Base-by-base conservation (phyloP, 1,284 basidiomycete species). In the Ceratobasidium sp. region DNA sequence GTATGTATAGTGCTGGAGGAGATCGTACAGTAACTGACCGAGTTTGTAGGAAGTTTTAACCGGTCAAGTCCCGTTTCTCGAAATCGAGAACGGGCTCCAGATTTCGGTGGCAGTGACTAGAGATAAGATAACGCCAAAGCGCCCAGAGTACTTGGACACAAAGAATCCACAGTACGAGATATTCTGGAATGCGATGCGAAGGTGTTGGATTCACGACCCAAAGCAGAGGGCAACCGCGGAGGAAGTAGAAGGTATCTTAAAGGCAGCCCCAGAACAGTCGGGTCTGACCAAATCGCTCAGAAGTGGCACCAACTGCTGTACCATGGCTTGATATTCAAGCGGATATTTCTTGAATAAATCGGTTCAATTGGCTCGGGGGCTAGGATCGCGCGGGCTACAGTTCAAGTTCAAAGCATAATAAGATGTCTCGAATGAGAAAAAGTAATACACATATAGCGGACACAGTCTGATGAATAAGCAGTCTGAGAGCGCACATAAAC, bases 381-480 rank as follows among this genome's bases (percentile, higher is more conserved):
- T 12, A 49, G 18, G 46, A 12, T 53, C 51, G 6, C 51, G 20
- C 51, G 20, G 20, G 46, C 46, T 18, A 49, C 10, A 20, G 51
- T n/a, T 18, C 51, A 20, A 53, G 20, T 56, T 55, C 68, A 70
- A 13, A n/a, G 15, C 53, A 70, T 70, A 70, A 70, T 70, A 26
- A 40, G 51, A 56, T 68, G 49, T 26, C 20, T 70, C 33, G 39
- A 39, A 56, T 55, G 26, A 33, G 26, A 71, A 63, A n/a, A 53
- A 61, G 60, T 40, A 64, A 64, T 75, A 75, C 71, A 75, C 71
- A 61, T 72, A 64, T 46, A 75, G 71, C 71, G 42, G 13, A 63
- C 58, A 64, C 71, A 63, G 60, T 75, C 71, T 75, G 71, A 75
- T 63, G 60, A 42, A 15, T 44, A 66, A 46, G 26, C 63, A 66